Base-by-base conservation (phyloP, 805 yeast genomes). In the Phaffomyces opuntiae region DNA sequence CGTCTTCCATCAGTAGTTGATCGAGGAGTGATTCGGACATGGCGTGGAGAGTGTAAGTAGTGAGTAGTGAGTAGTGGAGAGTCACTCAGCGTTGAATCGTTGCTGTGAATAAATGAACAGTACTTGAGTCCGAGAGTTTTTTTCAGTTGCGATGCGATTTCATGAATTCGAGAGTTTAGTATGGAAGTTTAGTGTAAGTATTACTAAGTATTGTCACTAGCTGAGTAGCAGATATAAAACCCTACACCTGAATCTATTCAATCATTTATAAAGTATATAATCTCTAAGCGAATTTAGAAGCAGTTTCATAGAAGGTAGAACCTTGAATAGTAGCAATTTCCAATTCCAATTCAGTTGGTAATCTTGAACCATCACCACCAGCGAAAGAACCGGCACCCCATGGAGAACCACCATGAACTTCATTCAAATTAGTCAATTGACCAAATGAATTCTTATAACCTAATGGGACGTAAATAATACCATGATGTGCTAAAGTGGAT, bases 311-410 rank as follows among this genome's bases (percentile, higher is more conserved):
- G 67, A 87, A 87, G 32, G 70, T 61, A 48, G 68, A 62, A 61
- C 95, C 96, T 69, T 87, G 96, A 46, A 67, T 67, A 43, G 61
- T 59, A 27, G 88, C 90, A 45, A 85, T 63, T 52, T 74, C 74
- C 61, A 74, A 66, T 65, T 87, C 96, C 46, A 82, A 67, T 17
- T 69, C 73, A 40, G 80, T 54, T 31, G 88, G 83, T 52, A 70
- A 68, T 69, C 93, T 79, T 8, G 84, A 75, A 41, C 95, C 95
- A 60, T 83, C 91, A 42, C 74, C 69, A 40, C 80, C 87, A 33
- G 95, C 89, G 56, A 74, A 71, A 35, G 86, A 69, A 54, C 95
- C 95, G 36, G 95, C 82, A 62, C 95, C 96, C 87, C 89, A 87
- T 40, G 95, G 79, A 21, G 88, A 76, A 43, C 84, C 84, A 51